Evolutionary conservation across 257 asterid genomes (phyloP).

Genomic region (Cordia subcordata): DNA sequence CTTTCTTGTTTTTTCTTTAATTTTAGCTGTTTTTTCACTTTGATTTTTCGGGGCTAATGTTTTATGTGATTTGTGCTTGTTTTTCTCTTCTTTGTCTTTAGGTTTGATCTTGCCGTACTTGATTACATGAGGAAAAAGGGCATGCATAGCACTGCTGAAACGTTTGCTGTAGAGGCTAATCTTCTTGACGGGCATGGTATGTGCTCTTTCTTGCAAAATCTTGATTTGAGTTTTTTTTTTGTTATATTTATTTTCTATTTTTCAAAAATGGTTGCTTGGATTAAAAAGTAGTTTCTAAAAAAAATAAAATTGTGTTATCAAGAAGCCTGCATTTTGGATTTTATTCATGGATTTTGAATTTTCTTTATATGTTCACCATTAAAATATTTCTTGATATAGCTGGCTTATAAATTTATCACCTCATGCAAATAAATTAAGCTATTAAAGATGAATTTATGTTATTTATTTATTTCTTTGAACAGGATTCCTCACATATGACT

Average conservation of each 20-base stretch:
- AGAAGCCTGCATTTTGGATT: too few relatives aligned
- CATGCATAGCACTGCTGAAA: conserved; percentile 21
- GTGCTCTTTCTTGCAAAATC: neutral
- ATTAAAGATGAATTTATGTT: too few relatives aligned
- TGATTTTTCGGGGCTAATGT: neutral
- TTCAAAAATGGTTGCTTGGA: too few relatives aligned
- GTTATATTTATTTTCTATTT: neutral
- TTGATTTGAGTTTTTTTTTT: neutral
- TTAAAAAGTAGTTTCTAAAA: too few relatives aligned
- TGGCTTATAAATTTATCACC: too few relatives aligned
- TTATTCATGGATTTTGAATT: too few relatives aligned
- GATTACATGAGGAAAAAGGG: conserved; percentile 28
- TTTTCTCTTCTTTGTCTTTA: neutral
- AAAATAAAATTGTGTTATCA: too few relatives aligned
- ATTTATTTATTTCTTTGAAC: too few relatives aligned
- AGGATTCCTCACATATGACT: too few relatives aligned
- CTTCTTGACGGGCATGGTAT: conserved; percentile 12
- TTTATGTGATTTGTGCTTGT: neutral
- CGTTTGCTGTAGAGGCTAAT: conserved; percentile 25
- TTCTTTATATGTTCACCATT: too few relatives aligned
- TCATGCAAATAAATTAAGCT: too few relatives aligned
- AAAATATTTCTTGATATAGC: too few relatives aligned
- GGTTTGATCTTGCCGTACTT: conserved; percentile 6
- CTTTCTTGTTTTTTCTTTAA: conserved; percentile 3
- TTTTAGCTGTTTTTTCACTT: neutral